Base-by-base conservation (phyloP, 495 filamentous ascomycete genomes). In the Trichoderma erinaceum region DNA sequence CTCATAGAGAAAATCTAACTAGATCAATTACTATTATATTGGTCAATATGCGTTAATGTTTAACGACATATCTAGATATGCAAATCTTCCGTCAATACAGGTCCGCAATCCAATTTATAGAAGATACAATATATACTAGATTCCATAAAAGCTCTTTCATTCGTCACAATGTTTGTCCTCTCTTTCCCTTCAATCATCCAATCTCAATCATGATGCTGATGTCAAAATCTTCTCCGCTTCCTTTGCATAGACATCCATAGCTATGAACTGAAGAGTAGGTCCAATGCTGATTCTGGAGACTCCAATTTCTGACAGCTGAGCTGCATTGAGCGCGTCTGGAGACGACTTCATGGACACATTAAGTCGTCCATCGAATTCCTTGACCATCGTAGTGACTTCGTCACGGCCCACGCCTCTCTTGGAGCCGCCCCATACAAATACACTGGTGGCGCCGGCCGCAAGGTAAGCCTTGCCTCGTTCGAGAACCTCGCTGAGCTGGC, bases 391-490 rank as follows among this genome's bases (percentile, higher is more conserved):
- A 3, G 65, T 65, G 65, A 67, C 67, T 46, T 48, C 2, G 80
- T 69, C 67, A 80, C 80, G 10, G 69, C 71, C 18, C 23, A 41
- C 18, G 68, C 67, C 1, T 72, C 72, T 3, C 78, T 71, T 0
- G 78, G 76, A 43, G 0, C 73, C 72, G 4, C 71, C 63, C 5
- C 74, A 68, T 1, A 79, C 79, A 63, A 79, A 81, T n/a, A 82
- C 79, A 71, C 79, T 81, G 2, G 81, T 79, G 10, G 77, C 68
- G n/a, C 79, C 80, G 13, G 80, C 80, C 1, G 70, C 72, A 64
- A 82, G 68, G 69, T 76, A 82, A 11, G 75, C 73, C 66, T 70
- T 75, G 3, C 81, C 81, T 2, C 81, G 69, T 43, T 67, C 65
- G 44, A 81, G 72, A 8, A 75, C 79, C 67, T 80, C 76, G 2